Evolutionary conservation across 768 basidiomycete genomes (phyloP).

Genomic region (Hygrophoropsis aurantiaca): DNA sequence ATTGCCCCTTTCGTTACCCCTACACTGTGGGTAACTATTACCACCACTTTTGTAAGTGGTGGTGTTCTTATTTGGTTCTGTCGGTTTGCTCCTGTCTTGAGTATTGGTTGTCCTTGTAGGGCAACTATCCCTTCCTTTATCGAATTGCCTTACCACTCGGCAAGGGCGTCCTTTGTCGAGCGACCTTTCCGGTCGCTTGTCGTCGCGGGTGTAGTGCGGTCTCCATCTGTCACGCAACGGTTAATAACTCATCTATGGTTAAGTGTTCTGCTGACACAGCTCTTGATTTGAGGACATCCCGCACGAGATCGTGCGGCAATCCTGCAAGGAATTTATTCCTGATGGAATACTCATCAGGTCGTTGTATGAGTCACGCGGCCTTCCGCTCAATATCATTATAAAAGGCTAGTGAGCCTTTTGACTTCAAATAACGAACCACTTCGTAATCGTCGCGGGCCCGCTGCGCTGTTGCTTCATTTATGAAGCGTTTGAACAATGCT

Average conservation of each 20-base stretch:
- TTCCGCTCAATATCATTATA: neutral
- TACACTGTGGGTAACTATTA: no score
- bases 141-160: no score
- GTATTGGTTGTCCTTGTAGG: no score
- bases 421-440: neutral
- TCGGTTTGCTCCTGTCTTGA: no score
- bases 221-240: neutral
- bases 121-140: no score
- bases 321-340: neutral
- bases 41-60: no score
- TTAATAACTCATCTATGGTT: neutral
- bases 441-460: neutral
- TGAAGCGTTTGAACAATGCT: neutral
- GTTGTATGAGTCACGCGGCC: neutral
- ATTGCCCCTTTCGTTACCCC: no score
- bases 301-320: neutral
- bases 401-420: neutral
- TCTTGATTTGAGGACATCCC: neutral
- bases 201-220: no score
- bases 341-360: conserved; percentile 1
- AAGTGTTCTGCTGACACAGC: neutral
- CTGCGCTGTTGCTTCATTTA: neutral
- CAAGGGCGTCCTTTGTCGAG: no score
- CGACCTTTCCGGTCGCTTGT: no score
- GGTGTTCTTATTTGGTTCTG: no score